A percentile compares a stretch with the other conserved stretches of the same genome.
phyloP scores from a whole-genome alignment of 495 filamentous ascomycete species.

The Podospora tetraspora region DNA sequence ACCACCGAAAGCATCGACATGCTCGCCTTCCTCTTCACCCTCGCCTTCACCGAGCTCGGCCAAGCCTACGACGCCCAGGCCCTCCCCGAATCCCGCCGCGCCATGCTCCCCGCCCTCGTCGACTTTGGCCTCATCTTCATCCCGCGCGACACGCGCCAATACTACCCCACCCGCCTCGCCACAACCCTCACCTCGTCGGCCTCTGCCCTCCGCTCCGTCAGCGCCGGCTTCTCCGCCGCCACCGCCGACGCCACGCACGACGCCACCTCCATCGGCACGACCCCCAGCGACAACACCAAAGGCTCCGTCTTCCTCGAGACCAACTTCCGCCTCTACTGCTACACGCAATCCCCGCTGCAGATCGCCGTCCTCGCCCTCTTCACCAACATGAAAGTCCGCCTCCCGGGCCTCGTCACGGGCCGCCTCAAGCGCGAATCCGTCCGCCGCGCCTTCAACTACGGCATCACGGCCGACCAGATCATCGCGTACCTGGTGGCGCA shows the following conservation, averaged over 20 bases:
- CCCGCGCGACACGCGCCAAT: slow-evolving; percentile 54
- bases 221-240: slow-evolving; percentile 46
- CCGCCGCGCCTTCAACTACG: slow-evolving; percentile 75
- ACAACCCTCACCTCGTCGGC: slow-evolving; percentile 86
- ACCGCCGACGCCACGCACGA: slow-evolving; percentile 42
- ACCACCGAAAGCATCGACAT: slow-evolving; percentile 86
- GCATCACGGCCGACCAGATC: slow-evolving; percentile 92
- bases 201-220: slow-evolving; percentile 60
- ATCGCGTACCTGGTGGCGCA: slow-evolving; percentile 82
- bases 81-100: slow-evolving; percentile 71
- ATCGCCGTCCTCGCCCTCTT: slow-evolving; percentile 94
- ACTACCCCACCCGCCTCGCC: slow-evolving; percentile 91
- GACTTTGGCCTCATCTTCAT: slow-evolving; percentile 88
- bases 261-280: slow-evolving; percentile 36
- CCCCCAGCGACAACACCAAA: slow-evolving; percentile 29
- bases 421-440: slow-evolving; percentile 83
- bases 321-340: slow-evolving; percentile 97
- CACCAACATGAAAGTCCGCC: slow-evolving; percentile 74
- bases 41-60: slow-evolving; percentile 89
- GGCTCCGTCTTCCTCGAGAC: slow-evolving; percentile 96
- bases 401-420: slow-evolving; percentile 85
- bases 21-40: slow-evolving; percentile 90
- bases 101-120: slow-evolving; percentile 76
- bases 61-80: slow-evolving; percentile 77
- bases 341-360: slow-evolving; percentile 85